Evolutionary conservation across 1,284 basidiomycete genomes (phyloP).

Genomic region (Ustilago nuda): DNA sequence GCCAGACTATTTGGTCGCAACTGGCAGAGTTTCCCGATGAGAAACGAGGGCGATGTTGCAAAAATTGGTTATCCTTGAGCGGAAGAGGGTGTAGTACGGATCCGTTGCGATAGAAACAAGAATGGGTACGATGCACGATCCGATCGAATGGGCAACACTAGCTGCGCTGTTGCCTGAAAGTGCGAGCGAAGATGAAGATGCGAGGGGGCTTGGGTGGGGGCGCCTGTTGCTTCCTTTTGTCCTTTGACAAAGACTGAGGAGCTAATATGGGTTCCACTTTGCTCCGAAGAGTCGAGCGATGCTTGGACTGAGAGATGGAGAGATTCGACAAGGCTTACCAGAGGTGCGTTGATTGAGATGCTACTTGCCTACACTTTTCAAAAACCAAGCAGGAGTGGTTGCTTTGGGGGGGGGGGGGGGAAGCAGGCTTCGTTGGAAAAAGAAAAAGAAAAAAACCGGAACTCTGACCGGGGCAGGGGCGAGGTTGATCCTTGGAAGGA

Average conservation of each 20-base stretch:
- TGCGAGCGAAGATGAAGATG: constrained; percentile 1
- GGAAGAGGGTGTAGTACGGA: too few species aligned
- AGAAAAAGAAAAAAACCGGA: neutral
- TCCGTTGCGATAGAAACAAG: too few species aligned
- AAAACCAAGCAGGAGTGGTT: constrained; percentile 2
- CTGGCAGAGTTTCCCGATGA: neutral
- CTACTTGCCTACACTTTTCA: constrained; percentile 10
- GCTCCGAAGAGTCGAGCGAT: neutral
- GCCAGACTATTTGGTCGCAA: neutral
- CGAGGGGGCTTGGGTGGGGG: neutral
- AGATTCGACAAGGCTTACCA: neutral
- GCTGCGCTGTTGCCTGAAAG: constrained; percentile 25
- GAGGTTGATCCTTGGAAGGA: neutral
- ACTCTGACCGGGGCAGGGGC: constrained; percentile 17
- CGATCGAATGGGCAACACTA: neutral
- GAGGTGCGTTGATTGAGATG: neutral
- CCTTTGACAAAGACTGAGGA: neutral
- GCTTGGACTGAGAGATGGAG: neutral
- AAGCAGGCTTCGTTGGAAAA: neutral
- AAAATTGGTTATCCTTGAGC: neutral
- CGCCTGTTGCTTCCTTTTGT: constrained; percentile 1
- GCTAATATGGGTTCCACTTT: neutral
- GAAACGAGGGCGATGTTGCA: neutral
- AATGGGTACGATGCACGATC: neutral
- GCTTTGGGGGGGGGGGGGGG: neutral